Conservation (phyloP, 2,329 filamentous ascomycete species). For the Chaetomiaceae sp. region DNA sequence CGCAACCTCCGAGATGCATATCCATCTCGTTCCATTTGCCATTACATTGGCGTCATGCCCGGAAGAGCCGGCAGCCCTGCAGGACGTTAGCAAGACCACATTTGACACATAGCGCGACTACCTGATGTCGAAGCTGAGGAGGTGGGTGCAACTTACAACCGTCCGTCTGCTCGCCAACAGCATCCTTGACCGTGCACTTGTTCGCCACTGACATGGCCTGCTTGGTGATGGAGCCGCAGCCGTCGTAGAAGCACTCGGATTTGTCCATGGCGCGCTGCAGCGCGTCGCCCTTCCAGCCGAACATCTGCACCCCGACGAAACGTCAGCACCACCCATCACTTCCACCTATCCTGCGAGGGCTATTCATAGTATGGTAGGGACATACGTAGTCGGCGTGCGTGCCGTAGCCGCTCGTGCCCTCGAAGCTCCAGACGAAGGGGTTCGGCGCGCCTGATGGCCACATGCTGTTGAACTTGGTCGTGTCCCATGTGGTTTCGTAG, state of each 20-base stretch:
- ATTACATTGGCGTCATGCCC: background rate
- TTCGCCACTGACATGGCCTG: constrained; percentile 30
- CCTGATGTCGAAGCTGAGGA: too few species aligned
- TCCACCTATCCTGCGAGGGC: too few species aligned
- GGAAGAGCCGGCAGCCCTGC: background rate
- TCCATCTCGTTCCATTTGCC: too few species aligned
- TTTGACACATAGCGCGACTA: too few species aligned
- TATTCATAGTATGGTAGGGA: background rate
- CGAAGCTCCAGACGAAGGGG: constrained; percentile 25
- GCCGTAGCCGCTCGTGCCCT: constrained; percentile 17
- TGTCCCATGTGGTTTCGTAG: constrained; percentile 35
- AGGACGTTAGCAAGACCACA: background rate
- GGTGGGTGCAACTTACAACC: constrained; percentile 24
- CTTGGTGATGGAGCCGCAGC: constrained; percentile 29
- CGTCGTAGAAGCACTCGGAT: constrained; percentile 28
- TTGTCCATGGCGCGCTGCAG: constrained; percentile 16
- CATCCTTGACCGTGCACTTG: constrained; percentile 26
- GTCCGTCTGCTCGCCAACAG: constrained; percentile 27
- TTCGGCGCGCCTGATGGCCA: constrained; percentile 26
- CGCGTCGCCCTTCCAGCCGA: constrained; percentile 22
- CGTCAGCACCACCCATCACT: too few species aligned
- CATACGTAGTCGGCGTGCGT: constrained; percentile 26
- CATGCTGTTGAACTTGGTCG: constrained; percentile 24
- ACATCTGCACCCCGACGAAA: too few species aligned
- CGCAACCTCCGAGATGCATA: too few species aligned